Conservation (phyloP, 2,329 filamentous ascomycete species). For the Aulographum hederae region DNA sequence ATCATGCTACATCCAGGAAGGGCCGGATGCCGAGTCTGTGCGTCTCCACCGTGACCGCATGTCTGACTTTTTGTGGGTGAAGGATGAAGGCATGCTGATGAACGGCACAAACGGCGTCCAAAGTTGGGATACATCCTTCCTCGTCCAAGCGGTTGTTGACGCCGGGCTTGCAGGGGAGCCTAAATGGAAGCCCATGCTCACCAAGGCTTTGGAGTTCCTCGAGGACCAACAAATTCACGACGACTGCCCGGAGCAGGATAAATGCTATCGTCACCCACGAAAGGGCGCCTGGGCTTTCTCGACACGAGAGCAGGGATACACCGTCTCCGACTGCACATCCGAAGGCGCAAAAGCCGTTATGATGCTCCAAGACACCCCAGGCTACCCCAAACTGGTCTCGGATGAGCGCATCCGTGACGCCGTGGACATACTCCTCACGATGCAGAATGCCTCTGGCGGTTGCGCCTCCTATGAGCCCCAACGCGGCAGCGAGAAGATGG, state of each 20-base stretch:
- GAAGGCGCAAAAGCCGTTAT: conserved; percentile 81
- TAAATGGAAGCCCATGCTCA: conserved; percentile 68
- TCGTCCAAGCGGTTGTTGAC: conserved; percentile 66
- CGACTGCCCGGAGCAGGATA: conserved; percentile 56
- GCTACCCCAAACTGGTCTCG: conserved; percentile 56
- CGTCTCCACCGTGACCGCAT: conserved; percentile 63
- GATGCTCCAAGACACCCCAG: conserved; percentile 59
- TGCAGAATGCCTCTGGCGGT: conserved; percentile 70
- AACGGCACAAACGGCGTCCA: conserved; percentile 98
- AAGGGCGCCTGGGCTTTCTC: conserved; percentile 97
- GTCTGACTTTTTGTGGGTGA: conserved; percentile 81
- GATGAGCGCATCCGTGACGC: conserved; percentile 70
- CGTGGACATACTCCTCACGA: conserved; percentile 75
- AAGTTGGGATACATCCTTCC: conserved; percentile 87
- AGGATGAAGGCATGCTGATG: conserved; percentile 77
- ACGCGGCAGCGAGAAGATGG: conserved; percentile 58
- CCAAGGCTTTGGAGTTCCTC: conserved; percentile 65
- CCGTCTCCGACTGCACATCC: conserved; percentile 84
- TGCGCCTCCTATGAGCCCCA: conserved; percentile 81
- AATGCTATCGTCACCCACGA: conserved; percentile 74
- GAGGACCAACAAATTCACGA: conserved; percentile 84
- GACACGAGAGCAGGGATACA: conserved; percentile 81
- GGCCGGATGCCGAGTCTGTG: conserved; percentile 53
- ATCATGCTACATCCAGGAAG: conserved; percentile 68
- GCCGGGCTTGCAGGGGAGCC: conserved; percentile 60